Conservation (phyloP, 2,329 filamentous ascomycete species). For the Alternaria consortialis region DNA sequence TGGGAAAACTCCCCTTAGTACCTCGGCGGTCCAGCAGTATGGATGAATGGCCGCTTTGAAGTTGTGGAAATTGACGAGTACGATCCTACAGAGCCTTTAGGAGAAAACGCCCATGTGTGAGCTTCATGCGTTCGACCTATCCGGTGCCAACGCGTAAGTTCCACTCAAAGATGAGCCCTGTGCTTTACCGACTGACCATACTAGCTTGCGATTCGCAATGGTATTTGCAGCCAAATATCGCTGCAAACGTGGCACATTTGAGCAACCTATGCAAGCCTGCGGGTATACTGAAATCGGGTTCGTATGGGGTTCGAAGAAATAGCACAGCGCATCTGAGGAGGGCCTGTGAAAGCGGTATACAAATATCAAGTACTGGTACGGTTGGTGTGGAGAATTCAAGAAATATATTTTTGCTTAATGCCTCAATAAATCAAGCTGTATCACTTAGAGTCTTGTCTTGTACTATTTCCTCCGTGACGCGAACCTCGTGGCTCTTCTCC, state of each 20-base stretch:
- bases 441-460: slow-evolving; percentile 1
- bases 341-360: too few relatives aligned
- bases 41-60: neutral
- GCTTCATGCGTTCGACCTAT: neutral
- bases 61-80: neutral
- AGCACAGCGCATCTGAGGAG: neutral
- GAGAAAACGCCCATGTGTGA: neutral
- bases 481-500: slow-evolving; percentile 43
- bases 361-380: neutral
- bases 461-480: slow-evolving; percentile 27
- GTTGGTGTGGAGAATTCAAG: neutral
- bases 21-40: neutral
- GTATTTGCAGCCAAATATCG: too few relatives aligned
- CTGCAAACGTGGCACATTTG: too few relatives aligned
- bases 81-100: neutral
- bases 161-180: neutral
- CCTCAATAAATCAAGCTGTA: neutral
- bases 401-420: neutral
- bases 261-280: too few relatives aligned
- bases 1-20: too few relatives aligned
- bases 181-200: neutral
- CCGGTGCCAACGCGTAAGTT: neutral
- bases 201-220: neutral
- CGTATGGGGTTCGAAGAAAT: neutral
- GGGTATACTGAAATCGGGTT: too few relatives aligned